Evolutionary conservation across 306 rosid genomes (phyloP).

Genomic region (Begonia loranthoides): DNA sequence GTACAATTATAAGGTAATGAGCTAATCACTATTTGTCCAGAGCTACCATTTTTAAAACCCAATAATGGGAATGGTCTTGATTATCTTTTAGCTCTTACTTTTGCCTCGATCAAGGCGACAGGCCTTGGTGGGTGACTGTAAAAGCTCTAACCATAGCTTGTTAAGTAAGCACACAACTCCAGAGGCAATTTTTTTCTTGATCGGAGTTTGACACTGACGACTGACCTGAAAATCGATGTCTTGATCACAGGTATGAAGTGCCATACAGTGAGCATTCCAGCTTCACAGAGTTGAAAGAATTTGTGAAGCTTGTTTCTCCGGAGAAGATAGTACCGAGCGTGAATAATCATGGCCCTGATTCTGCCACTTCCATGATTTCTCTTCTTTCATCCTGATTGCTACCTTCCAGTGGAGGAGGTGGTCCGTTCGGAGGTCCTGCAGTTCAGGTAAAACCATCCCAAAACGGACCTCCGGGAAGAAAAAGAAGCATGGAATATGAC

Average conservation of each 20-base stretch:
- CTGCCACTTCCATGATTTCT: constrained; percentile 63
- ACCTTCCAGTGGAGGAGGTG: too few species aligned
- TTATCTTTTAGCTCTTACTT: background rate
- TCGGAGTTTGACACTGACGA: background rate
- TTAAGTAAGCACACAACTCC: too few species aligned
- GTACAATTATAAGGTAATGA: constrained; percentile 73
- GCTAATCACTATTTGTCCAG: constrained; percentile 2
- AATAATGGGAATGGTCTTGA: background rate
- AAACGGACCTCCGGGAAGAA: too few species aligned
- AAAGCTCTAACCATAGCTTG: too few species aligned
- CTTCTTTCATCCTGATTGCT: constrained; percentile 41
- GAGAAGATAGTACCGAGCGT: constrained; percentile 76
- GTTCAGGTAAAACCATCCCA: too few species aligned
- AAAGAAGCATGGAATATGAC: too few species aligned
- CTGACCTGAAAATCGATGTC: constrained; percentile 1
- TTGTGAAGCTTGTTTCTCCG: constrained; percentile 66
- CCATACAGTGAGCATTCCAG: constrained; percentile 93
- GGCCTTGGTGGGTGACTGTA: too few species aligned
- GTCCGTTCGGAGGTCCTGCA: too few species aligned
- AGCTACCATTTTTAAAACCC: background rate
- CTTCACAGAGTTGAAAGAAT: constrained; percentile 73
- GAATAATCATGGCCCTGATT: constrained; percentile 69
- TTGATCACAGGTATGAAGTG: constrained; percentile 61
- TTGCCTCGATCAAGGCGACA: too few species aligned
- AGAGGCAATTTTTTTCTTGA: too few species aligned